Base-by-base conservation (phyloP, 2,329 filamentous ascomycete genomes). In the Pseudogymnoascus destructans region DNA sequence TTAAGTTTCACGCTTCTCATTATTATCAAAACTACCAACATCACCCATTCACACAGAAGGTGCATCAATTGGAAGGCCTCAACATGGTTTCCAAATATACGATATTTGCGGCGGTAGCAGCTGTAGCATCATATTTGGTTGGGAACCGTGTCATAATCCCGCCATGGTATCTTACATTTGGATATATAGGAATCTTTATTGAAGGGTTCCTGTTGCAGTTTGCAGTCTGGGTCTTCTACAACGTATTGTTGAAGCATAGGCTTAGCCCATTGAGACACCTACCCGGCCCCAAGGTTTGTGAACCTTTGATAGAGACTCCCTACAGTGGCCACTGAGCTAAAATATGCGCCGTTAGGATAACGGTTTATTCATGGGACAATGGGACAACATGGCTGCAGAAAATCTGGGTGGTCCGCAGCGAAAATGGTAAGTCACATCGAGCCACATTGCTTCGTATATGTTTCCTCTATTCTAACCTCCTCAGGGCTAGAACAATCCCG, bases 211-310 rank as follows among this genome's bases (percentile, higher is more conserved):
- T 70, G 7, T 19, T 72, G 1, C 66, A 71, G 52, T 64, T 73
- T 21, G 38, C 71, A 2, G 57, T 66, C 1, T 72, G 70, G 62
- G 64, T 64, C 3, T 63, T 70, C 23, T 81, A 73, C 69, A 66
- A 58, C 4, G 65, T 79, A 0, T 55, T 82, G 8, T 64, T 86
- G 42, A 85, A 81, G 64, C 83, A 82, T 3, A 70, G 73, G 32
- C 71, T 85, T 60, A 82, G 76, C 36, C 80, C 81, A 2, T 64
- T 86, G 52, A 75, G 79, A 60, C 70, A 81, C 64, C 66, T 86
- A 30, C 81, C 81, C 3, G 70, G 72, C 10, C 78, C 80, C 5
- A 65, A 72, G 42, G 78, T 79, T 65, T 64, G 74, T 66, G 23
- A 25, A 19, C 19, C 30, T 17, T 5, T 8, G 15, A 27, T 55